Percentiles rank a stretch among this genome's conserved stretches.
Conservation (phyloP, 2,329 filamentous ascomycete species). For the Colletotrichum aenigma region DNA sequence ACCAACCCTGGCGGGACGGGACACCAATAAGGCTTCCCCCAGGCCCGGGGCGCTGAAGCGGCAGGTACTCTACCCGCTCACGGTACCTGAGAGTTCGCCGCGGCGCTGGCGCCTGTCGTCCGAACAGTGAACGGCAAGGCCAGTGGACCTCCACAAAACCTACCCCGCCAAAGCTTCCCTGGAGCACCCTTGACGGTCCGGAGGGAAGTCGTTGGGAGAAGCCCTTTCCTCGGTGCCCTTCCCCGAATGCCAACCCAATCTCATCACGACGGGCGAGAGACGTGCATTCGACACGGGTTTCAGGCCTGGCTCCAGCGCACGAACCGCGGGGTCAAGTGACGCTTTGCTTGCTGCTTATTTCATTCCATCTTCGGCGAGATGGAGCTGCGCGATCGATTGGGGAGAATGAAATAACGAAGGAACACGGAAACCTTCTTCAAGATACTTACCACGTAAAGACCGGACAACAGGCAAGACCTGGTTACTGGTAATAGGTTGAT, state of each 20-base stretch:
- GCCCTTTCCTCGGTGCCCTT: neutral
- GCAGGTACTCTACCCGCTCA: neutral
- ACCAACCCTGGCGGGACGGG: neutral
- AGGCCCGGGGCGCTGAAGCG: neutral
- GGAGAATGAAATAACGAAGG: neutral
- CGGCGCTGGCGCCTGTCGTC: constrained; percentile 4
- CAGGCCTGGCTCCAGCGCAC: neutral
- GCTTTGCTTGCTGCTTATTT: neutral
- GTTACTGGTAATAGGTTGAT: neutral
- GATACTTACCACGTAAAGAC: neutral
- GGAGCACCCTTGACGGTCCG: neutral
- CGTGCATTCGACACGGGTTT: neutral
- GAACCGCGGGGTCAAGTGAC: neutral
- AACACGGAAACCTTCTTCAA: neutral
- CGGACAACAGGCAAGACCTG: neutral
- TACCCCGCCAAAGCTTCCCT: constrained; percentile 14
- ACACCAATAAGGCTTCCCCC: neutral
- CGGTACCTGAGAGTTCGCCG: neutral
- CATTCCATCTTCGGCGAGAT: neutral
- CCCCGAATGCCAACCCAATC: neutral
- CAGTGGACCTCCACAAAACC: constrained; percentile 8
- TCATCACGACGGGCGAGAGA: neutral
- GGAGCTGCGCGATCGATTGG: neutral
- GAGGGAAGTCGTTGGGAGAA: neutral
- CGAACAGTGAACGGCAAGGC: constrained; percentile 4